Percentiles rank a stretch among this genome's conserved stretches.
phyloP scores from a whole-genome alignment of 2,329 filamentous ascomycete genomes.

The Aspergillus latus region DNA sequence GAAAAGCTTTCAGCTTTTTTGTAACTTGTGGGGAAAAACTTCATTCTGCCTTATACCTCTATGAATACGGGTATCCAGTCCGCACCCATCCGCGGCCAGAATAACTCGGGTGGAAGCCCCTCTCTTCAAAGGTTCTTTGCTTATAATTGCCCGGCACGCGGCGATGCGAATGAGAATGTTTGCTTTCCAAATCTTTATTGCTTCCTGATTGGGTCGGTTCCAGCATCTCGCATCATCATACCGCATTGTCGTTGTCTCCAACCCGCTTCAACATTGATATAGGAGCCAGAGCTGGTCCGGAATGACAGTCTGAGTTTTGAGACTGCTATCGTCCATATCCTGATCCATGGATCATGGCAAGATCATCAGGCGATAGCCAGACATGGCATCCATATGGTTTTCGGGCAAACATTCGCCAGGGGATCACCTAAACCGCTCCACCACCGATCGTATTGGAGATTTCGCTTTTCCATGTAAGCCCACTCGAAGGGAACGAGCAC shows the following conservation, averaged over 20 bases:
- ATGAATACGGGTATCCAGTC: too few relatives aligned
- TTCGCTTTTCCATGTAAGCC: not conserved
- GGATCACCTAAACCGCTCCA: not conserved
- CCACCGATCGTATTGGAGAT: not conserved
- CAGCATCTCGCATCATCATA: not conserved
- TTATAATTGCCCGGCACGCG: not conserved
- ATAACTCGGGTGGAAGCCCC: not conserved
- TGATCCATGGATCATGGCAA: not conserved
- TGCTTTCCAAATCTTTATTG: not conserved
- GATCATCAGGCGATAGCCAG: not conserved
- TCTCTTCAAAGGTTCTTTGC: not conserved
- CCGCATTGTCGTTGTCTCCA: not conserved
- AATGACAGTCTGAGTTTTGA: not conserved
- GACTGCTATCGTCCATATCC: not conserved
- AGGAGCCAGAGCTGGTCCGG: not conserved
- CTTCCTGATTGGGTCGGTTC: not conserved
- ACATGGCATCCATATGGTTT: not conserved
- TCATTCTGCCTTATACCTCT: too few relatives aligned
- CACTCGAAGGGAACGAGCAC: conserved; percentile 24
- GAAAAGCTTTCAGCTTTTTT: too few relatives aligned
- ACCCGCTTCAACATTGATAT: not conserved
- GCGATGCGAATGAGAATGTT: not conserved
- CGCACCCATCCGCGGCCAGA: too few relatives aligned
- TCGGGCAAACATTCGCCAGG: not conserved
- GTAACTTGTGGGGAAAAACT: too few relatives aligned